These are phyloP conservation scores for Eugenia klotzschiana DNA, from an alignment of 441 rosid genomes.

Conservation along the genomic window DNA sequence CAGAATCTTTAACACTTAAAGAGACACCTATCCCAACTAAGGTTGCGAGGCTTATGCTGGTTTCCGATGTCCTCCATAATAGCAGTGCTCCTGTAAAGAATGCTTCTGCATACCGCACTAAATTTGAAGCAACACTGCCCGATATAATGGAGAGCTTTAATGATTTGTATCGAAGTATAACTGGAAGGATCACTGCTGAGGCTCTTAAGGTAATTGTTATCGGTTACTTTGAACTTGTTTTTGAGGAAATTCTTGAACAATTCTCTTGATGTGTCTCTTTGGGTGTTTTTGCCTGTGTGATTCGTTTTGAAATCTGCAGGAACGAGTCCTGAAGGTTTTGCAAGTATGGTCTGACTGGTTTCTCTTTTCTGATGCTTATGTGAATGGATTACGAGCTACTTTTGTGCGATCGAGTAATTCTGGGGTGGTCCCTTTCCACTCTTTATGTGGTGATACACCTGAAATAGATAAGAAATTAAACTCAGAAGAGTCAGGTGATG, in stretches of 20 bases:
- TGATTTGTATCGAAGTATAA: slow-evolving; percentile 80
- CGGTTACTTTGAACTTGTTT: not conserved
- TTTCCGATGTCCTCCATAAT: slow-evolving; percentile 93
- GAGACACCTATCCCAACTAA: slow-evolving; percentile 97
- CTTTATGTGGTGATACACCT: slow-evolving; percentile 76
- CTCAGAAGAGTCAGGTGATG: slow-evolving; percentile 32
- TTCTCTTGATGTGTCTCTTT: not conserved
- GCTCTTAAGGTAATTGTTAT: slow-evolving; percentile 64
- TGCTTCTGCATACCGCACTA: slow-evolving; percentile 98
- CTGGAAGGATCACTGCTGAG: slow-evolving; percentile 99
- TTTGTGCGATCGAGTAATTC: slow-evolving; percentile 84
- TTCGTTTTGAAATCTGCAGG: slow-evolving; percentile 32
- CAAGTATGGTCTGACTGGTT: slow-evolving; percentile 99
- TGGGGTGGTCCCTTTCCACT: slow-evolving; percentile 79
- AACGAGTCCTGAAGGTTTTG: slow-evolving; percentile 89
- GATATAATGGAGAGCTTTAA: slow-evolving; percentile 98
- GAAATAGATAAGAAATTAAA: slow-evolving; percentile 56
- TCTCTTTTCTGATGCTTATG: slow-evolving; percentile 97
- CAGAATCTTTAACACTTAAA: slow-evolving; percentile 91
- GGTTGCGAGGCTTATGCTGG: slow-evolving; percentile 98
- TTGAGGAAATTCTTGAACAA: not conserved
- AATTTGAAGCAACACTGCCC: slow-evolving; percentile 85
- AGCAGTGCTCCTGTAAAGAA: slow-evolving; percentile 98
- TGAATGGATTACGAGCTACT: slow-evolving; percentile 85
- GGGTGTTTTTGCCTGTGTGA: not conserved